phyloP scores from a whole-genome alignment of 2,329 filamentous ascomycete genomes.

The Alternaria triticina region DNA sequence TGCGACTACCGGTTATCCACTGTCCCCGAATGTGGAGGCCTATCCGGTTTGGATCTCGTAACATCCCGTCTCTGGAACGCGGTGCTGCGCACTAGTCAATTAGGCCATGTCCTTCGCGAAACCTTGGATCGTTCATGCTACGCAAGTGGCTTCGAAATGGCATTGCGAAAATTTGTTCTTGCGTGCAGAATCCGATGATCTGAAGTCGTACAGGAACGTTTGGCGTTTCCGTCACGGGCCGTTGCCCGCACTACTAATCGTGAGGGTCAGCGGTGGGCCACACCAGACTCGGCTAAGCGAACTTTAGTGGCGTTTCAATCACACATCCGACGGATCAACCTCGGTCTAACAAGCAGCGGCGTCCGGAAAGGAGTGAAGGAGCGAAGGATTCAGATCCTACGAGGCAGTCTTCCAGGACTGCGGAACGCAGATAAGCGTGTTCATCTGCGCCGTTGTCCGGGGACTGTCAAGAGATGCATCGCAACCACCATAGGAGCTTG shows the following conservation, averaged over 20 bases:
- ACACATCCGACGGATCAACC: not conserved
- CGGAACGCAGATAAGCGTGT: not conserved
- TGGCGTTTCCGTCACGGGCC: not conserved
- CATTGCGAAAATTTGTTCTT: not conserved
- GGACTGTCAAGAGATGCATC: not conserved
- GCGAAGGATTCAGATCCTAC: not conserved
- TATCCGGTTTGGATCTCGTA: not conserved
- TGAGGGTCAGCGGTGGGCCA: not conserved
- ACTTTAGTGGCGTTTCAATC: not conserved
- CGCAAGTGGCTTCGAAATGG: not conserved
- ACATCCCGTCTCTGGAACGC: not conserved
- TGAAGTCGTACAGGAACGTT: not conserved
- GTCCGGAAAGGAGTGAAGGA: not conserved
- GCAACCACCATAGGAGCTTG: not conserved
- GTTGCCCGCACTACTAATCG: not conserved
- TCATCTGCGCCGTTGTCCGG: not conserved
- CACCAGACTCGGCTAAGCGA: not conserved
- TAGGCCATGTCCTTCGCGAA: not conserved
- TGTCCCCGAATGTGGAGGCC: not conserved
- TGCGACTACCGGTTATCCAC: not conserved
- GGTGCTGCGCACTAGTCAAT: not conserved
- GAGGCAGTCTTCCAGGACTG: not conserved
- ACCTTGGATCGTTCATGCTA: not conserved
- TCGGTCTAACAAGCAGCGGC: not conserved
- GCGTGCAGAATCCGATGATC: not conserved